Conservation (phyloP, 75 land plant genomes). For the Cupressus sempervirens region DNA sequence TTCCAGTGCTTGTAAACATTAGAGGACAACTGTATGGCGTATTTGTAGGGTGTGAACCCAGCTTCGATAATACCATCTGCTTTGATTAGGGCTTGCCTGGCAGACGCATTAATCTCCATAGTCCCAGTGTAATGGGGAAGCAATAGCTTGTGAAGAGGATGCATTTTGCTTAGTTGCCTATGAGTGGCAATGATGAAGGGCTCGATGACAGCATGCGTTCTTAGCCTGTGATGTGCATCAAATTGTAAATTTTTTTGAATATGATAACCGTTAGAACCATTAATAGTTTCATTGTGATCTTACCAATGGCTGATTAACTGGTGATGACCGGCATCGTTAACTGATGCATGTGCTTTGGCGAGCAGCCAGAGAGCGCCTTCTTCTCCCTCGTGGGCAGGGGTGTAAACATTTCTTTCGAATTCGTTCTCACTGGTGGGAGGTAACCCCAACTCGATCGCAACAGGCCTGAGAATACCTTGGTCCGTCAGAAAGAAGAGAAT, state of each 20-base stretch:
- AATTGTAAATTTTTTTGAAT: neutral
- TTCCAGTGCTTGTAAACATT: constrained; percentile 18
- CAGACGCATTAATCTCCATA: constrained; percentile 35
- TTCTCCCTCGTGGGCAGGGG: constrained; percentile 35
- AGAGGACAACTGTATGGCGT: constrained; percentile 26
- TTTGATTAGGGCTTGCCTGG: constrained; percentile 25
- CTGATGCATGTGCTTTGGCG: constrained; percentile 13
- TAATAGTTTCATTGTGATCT: neutral
- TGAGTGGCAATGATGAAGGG: constrained; percentile 40
- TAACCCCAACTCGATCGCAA: constrained; percentile 31
- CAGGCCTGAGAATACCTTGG: constrained; percentile 17
- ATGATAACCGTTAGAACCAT: too few species aligned
- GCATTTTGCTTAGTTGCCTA: constrained; percentile 26
- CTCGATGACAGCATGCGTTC: constrained; percentile 31
- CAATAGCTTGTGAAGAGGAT: too few species aligned
- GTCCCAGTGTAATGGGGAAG: constrained; percentile 31
- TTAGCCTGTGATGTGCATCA: constrained; percentile 14
- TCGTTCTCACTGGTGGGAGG: constrained; percentile 23
- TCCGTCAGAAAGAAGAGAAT: constrained; percentile 18
- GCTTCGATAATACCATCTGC: constrained; percentile 24
- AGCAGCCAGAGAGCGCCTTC: constrained; percentile 27
- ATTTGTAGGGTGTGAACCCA: constrained; percentile 19
- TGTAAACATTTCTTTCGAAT: constrained; percentile 31
- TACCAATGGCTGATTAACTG: constrained; percentile 28
- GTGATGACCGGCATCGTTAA: constrained; percentile 22